phyloP scores from a whole-genome alignment of 257 asterid species.

The Verbena officinalis region DNA sequence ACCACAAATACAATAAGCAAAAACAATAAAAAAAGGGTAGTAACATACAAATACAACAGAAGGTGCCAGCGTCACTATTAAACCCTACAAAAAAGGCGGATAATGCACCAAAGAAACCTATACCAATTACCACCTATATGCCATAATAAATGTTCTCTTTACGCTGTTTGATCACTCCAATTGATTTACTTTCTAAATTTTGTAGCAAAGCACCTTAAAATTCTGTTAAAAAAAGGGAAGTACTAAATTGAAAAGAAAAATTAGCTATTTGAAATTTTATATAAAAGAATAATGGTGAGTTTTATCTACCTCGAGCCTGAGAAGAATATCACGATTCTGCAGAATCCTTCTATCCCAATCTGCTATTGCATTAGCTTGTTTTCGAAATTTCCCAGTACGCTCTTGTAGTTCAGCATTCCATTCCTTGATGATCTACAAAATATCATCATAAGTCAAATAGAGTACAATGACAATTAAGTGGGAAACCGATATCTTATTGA shows the following conservation, averaged over 20 bases:
- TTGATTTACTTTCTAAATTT: not conserved
- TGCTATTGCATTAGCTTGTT: constrained; percentile 93
- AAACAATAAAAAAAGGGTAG: not conserved
- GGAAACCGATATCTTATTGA: not conserved
- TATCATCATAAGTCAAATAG: constrained; percentile 6
- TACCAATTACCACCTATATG: not conserved
- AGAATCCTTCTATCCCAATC: constrained; percentile 96
- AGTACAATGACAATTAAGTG: constrained; percentile 3
- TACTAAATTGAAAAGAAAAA: not conserved
- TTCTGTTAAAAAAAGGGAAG: not conserved
- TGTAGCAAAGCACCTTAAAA: not conserved
- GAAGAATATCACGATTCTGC: constrained; percentile 93
- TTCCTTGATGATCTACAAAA: constrained; percentile 85
- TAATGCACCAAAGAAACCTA: not conserved
- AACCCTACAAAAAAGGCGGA: not conserved
- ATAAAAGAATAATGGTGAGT: not conserved
- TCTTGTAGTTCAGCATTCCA: constrained; percentile 97
- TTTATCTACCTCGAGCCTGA: constrained; percentile 81
- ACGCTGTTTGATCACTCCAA: not conserved
- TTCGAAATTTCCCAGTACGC: constrained; percentile 83
- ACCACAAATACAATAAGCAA: constrained; percentile 1
- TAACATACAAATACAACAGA: not conserved
- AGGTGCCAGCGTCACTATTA: not conserved
- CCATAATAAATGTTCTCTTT: not conserved
- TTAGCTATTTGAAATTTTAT: not conserved